Evolutionary conservation across 306 rosid species (phyloP).

Genomic region (Urtica urens): DNA sequence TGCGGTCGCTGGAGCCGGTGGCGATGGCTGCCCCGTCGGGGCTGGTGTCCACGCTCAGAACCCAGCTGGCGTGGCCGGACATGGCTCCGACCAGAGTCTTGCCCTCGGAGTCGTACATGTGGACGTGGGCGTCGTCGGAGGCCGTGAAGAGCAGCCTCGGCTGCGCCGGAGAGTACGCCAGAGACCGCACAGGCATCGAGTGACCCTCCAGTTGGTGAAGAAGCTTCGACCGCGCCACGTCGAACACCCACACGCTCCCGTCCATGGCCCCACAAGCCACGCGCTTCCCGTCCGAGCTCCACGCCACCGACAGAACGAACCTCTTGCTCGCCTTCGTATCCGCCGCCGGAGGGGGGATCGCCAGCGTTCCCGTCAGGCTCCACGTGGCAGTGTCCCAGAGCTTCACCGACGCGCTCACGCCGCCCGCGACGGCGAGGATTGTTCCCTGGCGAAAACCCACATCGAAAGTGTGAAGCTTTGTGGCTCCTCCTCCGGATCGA

Average conservation of each 20-base stretch:
- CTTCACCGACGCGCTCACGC: conserved; percentile 90
- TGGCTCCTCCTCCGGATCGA: neutral
- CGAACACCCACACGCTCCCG: conserved; percentile 88
- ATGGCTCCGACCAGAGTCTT: conserved; percentile 62
- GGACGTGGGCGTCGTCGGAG: conserved; percentile 77
- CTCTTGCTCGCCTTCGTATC: conserved; percentile 83
- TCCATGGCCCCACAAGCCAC: conserved; percentile 95
- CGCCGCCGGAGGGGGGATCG: conserved; percentile 86
- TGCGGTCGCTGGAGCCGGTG: conserved; percentile 88
- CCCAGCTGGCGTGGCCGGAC: conserved; percentile 97
- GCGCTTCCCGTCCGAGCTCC: conserved; percentile 86
- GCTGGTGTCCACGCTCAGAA: conserved; percentile 75
- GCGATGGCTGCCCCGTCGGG: conserved; percentile 85
- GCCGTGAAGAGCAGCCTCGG: conserved; percentile 75
- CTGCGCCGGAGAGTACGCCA: conserved; percentile 77
- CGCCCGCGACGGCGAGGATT: conserved; percentile 95
- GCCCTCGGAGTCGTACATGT: conserved; percentile 93
- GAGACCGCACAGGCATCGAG: conserved; percentile 87
- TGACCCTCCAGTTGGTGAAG: conserved; percentile 96
- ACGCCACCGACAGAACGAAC: conserved; percentile 87
- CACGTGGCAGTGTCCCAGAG: conserved; percentile 92
- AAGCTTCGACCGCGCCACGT: conserved; percentile 58
- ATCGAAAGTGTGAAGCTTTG: neutral
- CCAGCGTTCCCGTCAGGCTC: conserved; percentile 56
- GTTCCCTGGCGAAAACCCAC: conserved; percentile 45